Evolutionary conservation across 352 stramenopile species (phyloP).

Genomic region (Thalassiosira livingstoniorum): DNA sequence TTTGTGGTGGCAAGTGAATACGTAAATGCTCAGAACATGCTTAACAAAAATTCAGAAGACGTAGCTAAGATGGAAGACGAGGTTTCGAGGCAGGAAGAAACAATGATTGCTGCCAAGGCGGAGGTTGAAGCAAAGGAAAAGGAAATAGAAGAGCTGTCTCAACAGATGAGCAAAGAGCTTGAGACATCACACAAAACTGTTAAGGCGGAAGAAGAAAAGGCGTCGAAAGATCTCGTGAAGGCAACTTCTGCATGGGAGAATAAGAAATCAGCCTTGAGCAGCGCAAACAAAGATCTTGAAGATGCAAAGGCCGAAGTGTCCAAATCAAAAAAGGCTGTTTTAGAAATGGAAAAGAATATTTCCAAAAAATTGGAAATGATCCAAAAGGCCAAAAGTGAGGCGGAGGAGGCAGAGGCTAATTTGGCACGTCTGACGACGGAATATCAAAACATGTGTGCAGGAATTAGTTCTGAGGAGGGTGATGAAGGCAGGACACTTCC

Average conservation of each 20-base stretch:
- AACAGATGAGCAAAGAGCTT: slow-evolving; percentile 76
- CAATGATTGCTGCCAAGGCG: slow-evolving; percentile 69
- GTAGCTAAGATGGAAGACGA: slow-evolving; percentile 85
- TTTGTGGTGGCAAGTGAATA: slow-evolving; percentile 98
- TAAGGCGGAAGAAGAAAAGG: slow-evolving; percentile 79
- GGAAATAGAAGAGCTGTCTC: slow-evolving; percentile 88
- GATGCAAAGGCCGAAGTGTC: slow-evolving; percentile 60
- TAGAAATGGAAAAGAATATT: slow-evolving; percentile 89
- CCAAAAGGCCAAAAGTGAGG: slow-evolving; percentile 81
- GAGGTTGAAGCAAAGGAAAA: slow-evolving; percentile 88
- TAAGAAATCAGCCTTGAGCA: slow-evolving; percentile 74
- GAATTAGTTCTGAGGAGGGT: slow-evolving; percentile 79
- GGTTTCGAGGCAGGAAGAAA: slow-evolving; percentile 88
- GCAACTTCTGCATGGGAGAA: slow-evolving; percentile 86
- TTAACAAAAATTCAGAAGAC: slow-evolving; percentile 82
- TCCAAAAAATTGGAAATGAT: slow-evolving; percentile 81
- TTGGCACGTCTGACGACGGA: slow-evolving; percentile 75
- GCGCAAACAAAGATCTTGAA: slow-evolving; percentile 75
- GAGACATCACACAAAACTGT: slow-evolving; percentile 64
- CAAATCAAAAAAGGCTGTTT: slow-evolving; percentile 85
- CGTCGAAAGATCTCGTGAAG: slow-evolving; percentile 88
- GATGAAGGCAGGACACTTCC: slow-evolving; percentile 81
- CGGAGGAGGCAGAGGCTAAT: slow-evolving; percentile 82
- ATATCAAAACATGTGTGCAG: slow-evolving; percentile 89
- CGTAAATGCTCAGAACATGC: slow-evolving; percentile 89